These are phyloP conservation scores for Talaromyces sp. DNA, from an alignment of 2,329 filamentous ascomycete genomes.

Conservation along the genomic window DNA sequence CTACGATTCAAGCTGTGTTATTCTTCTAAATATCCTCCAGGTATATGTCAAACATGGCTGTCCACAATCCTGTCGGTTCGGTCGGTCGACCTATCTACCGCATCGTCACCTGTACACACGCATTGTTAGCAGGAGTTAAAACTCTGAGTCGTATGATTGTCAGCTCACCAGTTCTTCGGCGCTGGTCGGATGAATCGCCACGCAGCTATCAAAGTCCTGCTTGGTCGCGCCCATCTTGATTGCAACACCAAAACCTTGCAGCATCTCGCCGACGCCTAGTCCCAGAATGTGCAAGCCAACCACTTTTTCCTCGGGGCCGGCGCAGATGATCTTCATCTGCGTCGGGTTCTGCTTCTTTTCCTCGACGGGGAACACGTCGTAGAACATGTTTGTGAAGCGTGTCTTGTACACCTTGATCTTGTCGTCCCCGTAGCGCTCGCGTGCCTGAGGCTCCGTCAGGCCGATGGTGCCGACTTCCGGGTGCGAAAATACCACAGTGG, in stretches of 20 bases:
- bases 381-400: slow-evolving; percentile 47
- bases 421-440: slow-evolving; percentile 43
- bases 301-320: slow-evolving; percentile 45
- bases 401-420: slow-evolving; percentile 48
- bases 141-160: background rate
- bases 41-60: background rate
- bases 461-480: slow-evolving; percentile 47
- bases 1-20: background rate
- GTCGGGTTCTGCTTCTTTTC: slow-evolving; percentile 47
- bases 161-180: slow-evolving; percentile 64
- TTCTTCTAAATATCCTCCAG: background rate
- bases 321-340: slow-evolving; percentile 47
- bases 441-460: slow-evolving; percentile 46
- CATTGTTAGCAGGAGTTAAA: background rate
- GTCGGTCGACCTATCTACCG: slow-evolving; percentile 1
- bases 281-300: slow-evolving; percentile 48
- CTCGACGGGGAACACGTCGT: slow-evolving; percentile 41
- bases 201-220: slow-evolving; percentile 68
- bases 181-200: slow-evolving; percentile 72
- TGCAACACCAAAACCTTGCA: slow-evolving; percentile 70
- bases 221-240: slow-evolving; percentile 77
- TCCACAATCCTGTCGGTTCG: background rate
- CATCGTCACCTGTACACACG: slow-evolving; percentile 9
- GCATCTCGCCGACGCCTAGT: slow-evolving; percentile 55
- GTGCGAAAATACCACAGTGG: slow-evolving; percentile 49